A percentile compares a stretch with the other conserved stretches of the same genome.
These are phyloP conservation scores for Gynandropsis gynandra DNA, from an alignment of 345 rosid species.

Conservation along the genomic window DNA sequence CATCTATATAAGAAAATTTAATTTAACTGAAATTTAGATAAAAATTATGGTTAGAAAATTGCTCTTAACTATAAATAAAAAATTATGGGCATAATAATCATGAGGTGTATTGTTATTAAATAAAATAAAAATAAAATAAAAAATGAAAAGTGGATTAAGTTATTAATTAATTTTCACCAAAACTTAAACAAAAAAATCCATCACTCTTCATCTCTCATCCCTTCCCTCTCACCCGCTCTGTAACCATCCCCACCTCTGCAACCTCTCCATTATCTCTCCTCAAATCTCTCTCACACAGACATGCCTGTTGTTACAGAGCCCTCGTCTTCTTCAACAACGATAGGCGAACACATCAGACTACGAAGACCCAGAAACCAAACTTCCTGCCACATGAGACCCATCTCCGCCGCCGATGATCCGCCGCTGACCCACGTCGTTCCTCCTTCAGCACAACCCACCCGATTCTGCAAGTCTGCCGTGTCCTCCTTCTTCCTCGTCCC, in stretches of 20 bases:
- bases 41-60: too few relatives aligned
- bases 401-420: constrained; percentile 27
- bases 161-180: constrained; percentile 16
- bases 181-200: constrained; percentile 14
- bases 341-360: constrained; percentile 38
- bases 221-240: constrained; percentile 18
- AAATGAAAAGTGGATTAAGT: constrained; percentile 8
- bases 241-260: constrained; percentile 10
- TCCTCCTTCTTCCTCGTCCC: constrained; percentile 38
- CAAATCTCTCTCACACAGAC: constrained; percentile 13
- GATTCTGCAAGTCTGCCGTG: constrained; percentile 28
- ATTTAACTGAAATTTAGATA: too few relatives aligned
- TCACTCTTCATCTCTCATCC: neutral
- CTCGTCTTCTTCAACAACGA: constrained; percentile 36
- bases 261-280: constrained; percentile 13
- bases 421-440: constrained; percentile 35
- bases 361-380: constrained; percentile 50
- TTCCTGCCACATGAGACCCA: constrained; percentile 31
- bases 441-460: constrained; percentile 27
- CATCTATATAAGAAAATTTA: too few relatives aligned
- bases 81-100: too few relatives aligned
- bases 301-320: constrained; percentile 48
- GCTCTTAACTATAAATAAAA: too few relatives aligned
- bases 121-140: too few relatives aligned
- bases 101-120: too few relatives aligned